A percentile compares a stretch with the other conserved stretches of the same genome.
These are phyloP conservation scores for Backusella liffmaniae DNA, from an alignment of 192 early-diverging fungal genomes.

Conservation along the genomic window DNA sequence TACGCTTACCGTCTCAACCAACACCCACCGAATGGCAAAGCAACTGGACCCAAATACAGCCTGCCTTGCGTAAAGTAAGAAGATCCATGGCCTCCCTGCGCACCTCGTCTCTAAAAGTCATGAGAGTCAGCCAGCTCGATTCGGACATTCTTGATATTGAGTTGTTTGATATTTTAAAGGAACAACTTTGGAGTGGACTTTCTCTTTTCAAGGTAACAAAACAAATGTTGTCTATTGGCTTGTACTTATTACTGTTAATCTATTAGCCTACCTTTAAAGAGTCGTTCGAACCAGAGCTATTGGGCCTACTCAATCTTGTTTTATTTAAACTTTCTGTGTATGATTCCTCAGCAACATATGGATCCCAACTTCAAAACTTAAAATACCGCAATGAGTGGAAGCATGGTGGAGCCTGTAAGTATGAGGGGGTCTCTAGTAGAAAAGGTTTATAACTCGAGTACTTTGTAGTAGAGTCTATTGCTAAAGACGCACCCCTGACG, in stretches of 20 bases:
- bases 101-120: slow-evolving; percentile 54
- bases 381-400: slow-evolving; percentile 69
- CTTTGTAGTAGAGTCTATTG: slow-evolving; percentile 54
- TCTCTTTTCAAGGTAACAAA: slow-evolving; percentile 61
- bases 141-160: slow-evolving; percentile 80
- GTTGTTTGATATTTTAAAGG: slow-evolving; percentile 71
- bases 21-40: slow-evolving; percentile 37
- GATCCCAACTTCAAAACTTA: slow-evolving; percentile 81
- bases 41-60: slow-evolving; percentile 53
- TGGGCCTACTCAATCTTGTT: slow-evolving; percentile 61
- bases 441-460: not conserved
- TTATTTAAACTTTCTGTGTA: slow-evolving; percentile 78
- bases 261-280: slow-evolving; percentile 57
- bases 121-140: slow-evolving; percentile 85
- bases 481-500: slow-evolving; percentile 57
- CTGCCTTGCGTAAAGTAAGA: slow-evolving; percentile 43
- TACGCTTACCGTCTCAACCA: slow-evolving; percentile 19
- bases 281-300: slow-evolving; percentile 69
- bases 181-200: slow-evolving; percentile 72
- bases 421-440: not conserved
- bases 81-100: slow-evolving; percentile 51
- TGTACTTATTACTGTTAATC: not conserved
- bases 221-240: not conserved
- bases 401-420: slow-evolving; percentile 57
- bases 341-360: slow-evolving; percentile 75